These are phyloP conservation scores for Cronartium quercuum DNA, from an alignment of 1,284 basidiomycete genomes.

Conservation along the genomic window DNA sequence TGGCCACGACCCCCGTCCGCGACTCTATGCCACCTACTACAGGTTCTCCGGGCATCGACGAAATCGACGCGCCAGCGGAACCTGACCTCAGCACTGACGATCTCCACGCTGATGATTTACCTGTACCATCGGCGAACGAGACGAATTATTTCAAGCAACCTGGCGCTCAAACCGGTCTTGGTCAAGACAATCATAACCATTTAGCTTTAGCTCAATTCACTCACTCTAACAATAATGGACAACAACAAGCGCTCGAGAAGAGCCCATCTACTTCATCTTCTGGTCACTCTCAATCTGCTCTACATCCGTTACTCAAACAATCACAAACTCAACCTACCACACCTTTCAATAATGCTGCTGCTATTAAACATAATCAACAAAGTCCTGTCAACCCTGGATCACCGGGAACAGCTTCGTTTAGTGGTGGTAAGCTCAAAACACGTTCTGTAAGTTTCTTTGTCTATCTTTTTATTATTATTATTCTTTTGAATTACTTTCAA, in stretches of 20 bases:
- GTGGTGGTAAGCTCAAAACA: constrained; percentile 20
- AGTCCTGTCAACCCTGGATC: not conserved
- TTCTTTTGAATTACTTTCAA: too few relatives aligned
- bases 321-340: not conserved
- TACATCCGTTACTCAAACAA: constrained; percentile 29
- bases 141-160: constrained; percentile 23
- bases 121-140: constrained; percentile 15
- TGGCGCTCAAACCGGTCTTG: not conserved
- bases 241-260: not conserved
- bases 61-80: not conserved
- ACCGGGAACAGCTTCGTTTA: not conserved
- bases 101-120: constrained; percentile 1
- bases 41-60: not conserved
- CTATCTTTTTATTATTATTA: not conserved
- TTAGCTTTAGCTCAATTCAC: constrained; percentile 10
- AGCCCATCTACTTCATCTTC: constrained; percentile 21
- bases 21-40: not conserved
- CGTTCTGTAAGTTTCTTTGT: constrained; percentile 21
- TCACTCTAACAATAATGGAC: not conserved
- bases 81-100: not conserved
- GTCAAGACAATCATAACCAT: not conserved
- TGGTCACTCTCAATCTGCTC: constrained; percentile 17
- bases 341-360: not conserved
- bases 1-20: not conserved
- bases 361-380: constrained; percentile 10